Percentiles rank a stretch among this genome's conserved stretches.
Evolutionary conservation across 306 rosid species (phyloP).

Genomic region (Vigna reflexopilosa): DNA sequence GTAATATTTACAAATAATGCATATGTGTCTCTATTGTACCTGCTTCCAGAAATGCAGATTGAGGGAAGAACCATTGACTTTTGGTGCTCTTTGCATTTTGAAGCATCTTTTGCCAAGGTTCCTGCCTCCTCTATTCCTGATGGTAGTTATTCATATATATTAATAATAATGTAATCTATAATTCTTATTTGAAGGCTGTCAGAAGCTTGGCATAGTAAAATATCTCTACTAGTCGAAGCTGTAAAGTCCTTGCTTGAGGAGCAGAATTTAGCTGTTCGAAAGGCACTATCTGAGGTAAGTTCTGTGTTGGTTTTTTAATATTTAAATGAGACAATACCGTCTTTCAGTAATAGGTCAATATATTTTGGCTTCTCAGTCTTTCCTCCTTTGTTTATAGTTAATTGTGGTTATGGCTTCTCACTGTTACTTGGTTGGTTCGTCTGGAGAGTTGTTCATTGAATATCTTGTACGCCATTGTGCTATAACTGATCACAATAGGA

Average conservation of each 20-base stretch:
- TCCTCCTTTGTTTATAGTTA: slow-evolving; percentile 63
- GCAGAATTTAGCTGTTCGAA: slow-evolving; percentile 74
- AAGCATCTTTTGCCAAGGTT: slow-evolving; percentile 98
- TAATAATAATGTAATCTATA: slow-evolving; percentile 40
- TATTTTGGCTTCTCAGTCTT: slow-evolving; percentile 24
- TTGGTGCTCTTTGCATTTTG: slow-evolving; percentile 82
- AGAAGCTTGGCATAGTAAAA: slow-evolving; percentile 91
- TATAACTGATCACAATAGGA: slow-evolving; percentile 59
- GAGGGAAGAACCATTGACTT: slow-evolving; percentile 85
- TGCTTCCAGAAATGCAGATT: slow-evolving; percentile 82
- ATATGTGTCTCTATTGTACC: slow-evolving; percentile 20
- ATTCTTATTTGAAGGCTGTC: slow-evolving; percentile 67
- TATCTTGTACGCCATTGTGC: slow-evolving; percentile 91
- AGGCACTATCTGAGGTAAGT: slow-evolving; percentile 87
- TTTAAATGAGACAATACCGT: slow-evolving; percentile 2
- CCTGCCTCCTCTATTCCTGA: slow-evolving; percentile 32
- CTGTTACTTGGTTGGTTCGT: slow-evolving; percentile 92
- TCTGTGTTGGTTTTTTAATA: slow-evolving; percentile 9
- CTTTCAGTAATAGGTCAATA: slow-evolving; percentile 1
- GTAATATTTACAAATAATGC: slow-evolving; percentile 6
- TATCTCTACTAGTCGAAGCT: slow-evolving; percentile 78
- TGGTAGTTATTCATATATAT: slow-evolving; percentile 40
- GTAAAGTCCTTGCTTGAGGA: slow-evolving; percentile 85
- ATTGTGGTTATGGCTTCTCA: slow-evolving; percentile 98
- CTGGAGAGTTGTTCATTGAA: slow-evolving; percentile 92